Evolutionary conservation across 2,329 filamentous ascomycete species (phyloP).

Genomic region (Calonectria crousiana): DNA sequence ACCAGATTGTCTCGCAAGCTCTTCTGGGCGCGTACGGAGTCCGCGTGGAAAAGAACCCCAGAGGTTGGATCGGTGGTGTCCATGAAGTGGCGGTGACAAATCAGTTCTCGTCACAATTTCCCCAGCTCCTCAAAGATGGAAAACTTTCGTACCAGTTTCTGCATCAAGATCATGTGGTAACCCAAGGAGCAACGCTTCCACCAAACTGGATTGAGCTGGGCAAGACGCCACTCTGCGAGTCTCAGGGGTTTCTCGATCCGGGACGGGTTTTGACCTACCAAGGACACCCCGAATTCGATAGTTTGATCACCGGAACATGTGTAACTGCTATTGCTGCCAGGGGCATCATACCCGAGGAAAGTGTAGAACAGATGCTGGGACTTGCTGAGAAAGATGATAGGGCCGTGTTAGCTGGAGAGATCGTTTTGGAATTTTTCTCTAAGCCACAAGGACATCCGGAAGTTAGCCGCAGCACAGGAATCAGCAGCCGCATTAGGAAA

Average conservation of each 20-base stretch:
- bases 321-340: neutral
- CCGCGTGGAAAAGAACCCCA: neutral
- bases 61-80: neutral
- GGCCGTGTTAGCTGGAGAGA: neutral
- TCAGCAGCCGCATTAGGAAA: neutral
- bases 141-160: slow-evolving; percentile 3
- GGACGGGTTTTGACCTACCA: slow-evolving; percentile 1
- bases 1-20: neutral
- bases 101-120: neutral
- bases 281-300: slow-evolving; percentile 1
- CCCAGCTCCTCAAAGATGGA: neutral
- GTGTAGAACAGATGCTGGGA: neutral
- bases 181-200: neutral
- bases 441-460: neutral
- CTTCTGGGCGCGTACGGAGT: neutral
- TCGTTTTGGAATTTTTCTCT: neutral
- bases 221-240: neutral
- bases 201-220: slow-evolving; percentile 3
- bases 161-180: neutral
- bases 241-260: neutral
- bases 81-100: neutral
- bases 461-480: neutral
- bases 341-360: neutral
- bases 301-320: neutral
- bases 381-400: neutral